Evolutionary conservation across 805 yeast species (phyloP).

Genomic region (Saccharomycopsis vini): DNA sequence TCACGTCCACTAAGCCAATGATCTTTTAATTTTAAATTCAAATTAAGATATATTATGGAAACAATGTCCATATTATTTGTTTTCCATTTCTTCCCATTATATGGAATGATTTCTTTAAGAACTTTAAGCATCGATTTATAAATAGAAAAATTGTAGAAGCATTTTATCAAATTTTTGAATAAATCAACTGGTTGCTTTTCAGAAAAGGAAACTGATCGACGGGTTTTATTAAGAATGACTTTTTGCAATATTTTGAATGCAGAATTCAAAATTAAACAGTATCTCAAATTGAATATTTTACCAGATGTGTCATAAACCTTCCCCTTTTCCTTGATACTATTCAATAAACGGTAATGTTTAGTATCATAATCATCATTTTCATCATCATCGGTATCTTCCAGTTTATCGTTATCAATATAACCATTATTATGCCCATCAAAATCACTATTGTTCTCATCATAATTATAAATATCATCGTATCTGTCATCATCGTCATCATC

Average conservation of each 20-base stretch:
- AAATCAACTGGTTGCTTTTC: constrained; percentile 57
- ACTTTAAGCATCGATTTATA: constrained; percentile 66
- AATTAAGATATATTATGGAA: constrained; percentile 73
- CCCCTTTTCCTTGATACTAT: constrained; percentile 1
- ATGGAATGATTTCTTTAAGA: constrained; percentile 74
- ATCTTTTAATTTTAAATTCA: constrained; percentile 64
- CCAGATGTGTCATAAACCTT: constrained; percentile 15
- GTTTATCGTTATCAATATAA: not conserved
- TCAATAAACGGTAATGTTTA: no score
- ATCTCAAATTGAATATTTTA: constrained; percentile 28
- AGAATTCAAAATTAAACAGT: constrained; percentile 40
- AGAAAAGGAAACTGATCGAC: constrained; percentile 56
- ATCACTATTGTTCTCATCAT: not conserved
- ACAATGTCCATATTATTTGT: constrained; percentile 88
- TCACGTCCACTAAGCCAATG: constrained; percentile 85
- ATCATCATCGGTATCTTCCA: not conserved
- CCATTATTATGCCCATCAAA: not conserved
- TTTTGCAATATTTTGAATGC: constrained; percentile 48
- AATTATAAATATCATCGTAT: not conserved
- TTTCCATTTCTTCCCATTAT: constrained; percentile 92
- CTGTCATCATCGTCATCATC: not conserved
- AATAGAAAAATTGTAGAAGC: constrained; percentile 52
- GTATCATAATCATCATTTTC: not conserved
- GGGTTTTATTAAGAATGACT: constrained; percentile 59
- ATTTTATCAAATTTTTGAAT: constrained; percentile 45